phyloP scores from a whole-genome alignment of 345 rosid genomes.

The Litchi chinensis region DNA sequence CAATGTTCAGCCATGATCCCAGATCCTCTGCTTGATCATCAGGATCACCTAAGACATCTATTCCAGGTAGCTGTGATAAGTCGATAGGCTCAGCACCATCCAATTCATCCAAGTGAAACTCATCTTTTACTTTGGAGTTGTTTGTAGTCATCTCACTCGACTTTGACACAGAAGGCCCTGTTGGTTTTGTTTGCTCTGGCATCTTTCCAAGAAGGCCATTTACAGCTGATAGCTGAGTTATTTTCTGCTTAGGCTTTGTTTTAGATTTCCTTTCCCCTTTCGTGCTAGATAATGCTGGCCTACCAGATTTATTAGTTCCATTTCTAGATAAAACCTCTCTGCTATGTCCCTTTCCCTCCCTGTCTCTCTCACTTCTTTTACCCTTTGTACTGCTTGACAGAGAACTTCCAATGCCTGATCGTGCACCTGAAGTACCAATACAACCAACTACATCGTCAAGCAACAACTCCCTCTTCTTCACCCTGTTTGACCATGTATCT shows the following conservation, averaged over 20 bases:
- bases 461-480: slow-evolving; percentile 81
- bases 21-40: slow-evolving; percentile 82
- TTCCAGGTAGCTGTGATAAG: slow-evolving; percentile 74
- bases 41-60: slow-evolving; percentile 54
- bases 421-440: slow-evolving; percentile 36
- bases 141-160: slow-evolving; percentile 40
- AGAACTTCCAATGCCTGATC: slow-evolving; percentile 58
- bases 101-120: slow-evolving; percentile 60
- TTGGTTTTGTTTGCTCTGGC: slow-evolving; percentile 61
- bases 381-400: slow-evolving; percentile 82
- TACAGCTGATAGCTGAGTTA: slow-evolving; percentile 73
- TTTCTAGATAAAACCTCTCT: slow-evolving; percentile 66
- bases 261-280: slow-evolving; percentile 91
- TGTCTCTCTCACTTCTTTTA: slow-evolving; percentile 95
- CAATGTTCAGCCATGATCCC: slow-evolving; percentile 93
- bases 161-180: slow-evolving; percentile 49
- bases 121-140: slow-evolving; percentile 51
- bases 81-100: slow-evolving; percentile 76
- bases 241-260: slow-evolving; percentile 91
- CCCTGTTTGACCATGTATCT: slow-evolving; percentile 73
- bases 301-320: slow-evolving; percentile 74
- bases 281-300: slow-evolving; percentile 66
- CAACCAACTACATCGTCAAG: slow-evolving; percentile 80
- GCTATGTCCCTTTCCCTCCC: slow-evolving; percentile 87
- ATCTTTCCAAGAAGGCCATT: slow-evolving; percentile 67